Conservation (phyloP, 208 protist genomes). For the Endotrypanum monterogeii region DNA sequence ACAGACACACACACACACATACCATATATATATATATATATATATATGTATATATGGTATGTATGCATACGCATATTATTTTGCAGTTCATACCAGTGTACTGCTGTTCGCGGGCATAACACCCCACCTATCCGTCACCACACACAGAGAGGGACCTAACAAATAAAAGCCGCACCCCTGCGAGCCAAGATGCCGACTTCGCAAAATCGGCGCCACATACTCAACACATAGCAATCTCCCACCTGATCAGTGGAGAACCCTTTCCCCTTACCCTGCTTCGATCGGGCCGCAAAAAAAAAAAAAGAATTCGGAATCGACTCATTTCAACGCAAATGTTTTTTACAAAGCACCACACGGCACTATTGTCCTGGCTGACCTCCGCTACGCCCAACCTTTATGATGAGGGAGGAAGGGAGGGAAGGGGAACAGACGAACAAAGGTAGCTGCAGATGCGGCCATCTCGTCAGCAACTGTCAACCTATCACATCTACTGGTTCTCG, state of each 20-base stretch:
- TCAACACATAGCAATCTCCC: background rate
- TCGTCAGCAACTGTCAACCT: background rate
- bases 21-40: background rate
- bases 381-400: background rate
- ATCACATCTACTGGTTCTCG: slow-evolving; percentile 10
- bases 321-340: background rate
- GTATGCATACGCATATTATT: background rate
- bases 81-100: background rate
- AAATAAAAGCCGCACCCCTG: background rate
- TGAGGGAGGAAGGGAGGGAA: too few species aligned
- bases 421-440: background rate
- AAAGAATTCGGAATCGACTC: background rate
- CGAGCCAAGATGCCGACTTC: background rate
- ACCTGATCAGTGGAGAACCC: background rate
- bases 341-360: background rate
- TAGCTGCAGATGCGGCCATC: background rate
- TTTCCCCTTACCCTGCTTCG: background rate
- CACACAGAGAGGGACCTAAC: background rate
- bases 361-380: background rate
- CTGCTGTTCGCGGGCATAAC: background rate
- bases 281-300: background rate
- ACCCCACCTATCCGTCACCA: background rate
- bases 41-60: background rate
- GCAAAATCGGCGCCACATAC: background rate
- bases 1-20: background rate